Percentiles rank a stretch among this genome's conserved stretches.
These are phyloP conservation scores for Suillus subluteus DNA, from an alignment of 768 basidiomycete species.

Conservation along the genomic window DNA sequence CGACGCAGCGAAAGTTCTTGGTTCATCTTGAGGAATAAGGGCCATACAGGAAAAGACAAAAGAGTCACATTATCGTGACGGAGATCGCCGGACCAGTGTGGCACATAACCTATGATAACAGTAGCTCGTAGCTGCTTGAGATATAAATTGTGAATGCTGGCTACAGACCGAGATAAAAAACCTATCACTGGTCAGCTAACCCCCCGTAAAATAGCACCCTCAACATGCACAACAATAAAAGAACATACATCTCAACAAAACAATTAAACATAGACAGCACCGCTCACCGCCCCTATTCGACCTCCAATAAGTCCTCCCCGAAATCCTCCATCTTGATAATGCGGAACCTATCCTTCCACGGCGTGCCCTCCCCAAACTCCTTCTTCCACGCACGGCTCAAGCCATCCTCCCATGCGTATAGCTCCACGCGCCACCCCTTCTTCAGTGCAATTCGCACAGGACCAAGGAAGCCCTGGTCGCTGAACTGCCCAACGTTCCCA, in stretches of 20 bases:
- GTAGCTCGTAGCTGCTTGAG: background rate
- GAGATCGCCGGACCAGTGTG: too few species aligned
- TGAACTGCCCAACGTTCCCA: slow-evolving; percentile 90
- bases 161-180: background rate
- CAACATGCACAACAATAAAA: slow-evolving; percentile 7
- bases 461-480: slow-evolving; percentile 90
- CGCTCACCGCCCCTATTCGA: slow-evolving; percentile 29
- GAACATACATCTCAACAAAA: background rate
- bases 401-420: slow-evolving; percentile 90
- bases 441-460: slow-evolving; percentile 84
- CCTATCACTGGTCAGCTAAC: background rate
- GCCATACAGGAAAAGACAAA: too few species aligned
- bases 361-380: slow-evolving; percentile 63
- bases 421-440: slow-evolving; percentile 92
- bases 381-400: slow-evolving; percentile 78
- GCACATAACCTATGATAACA: background rate
- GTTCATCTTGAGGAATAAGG: too few species aligned
- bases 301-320: slow-evolving; percentile 58
- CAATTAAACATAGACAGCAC: background rate
- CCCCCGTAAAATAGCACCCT: background rate
- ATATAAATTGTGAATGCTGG: background rate
- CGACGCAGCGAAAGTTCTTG: too few species aligned
- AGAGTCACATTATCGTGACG: too few species aligned
- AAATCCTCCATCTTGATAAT: slow-evolving; percentile 73
- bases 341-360: slow-evolving; percentile 46